These are phyloP conservation scores for Flammula alnicola DNA, from an alignment of 1,284 basidiomycete species.

Conservation along the genomic window DNA sequence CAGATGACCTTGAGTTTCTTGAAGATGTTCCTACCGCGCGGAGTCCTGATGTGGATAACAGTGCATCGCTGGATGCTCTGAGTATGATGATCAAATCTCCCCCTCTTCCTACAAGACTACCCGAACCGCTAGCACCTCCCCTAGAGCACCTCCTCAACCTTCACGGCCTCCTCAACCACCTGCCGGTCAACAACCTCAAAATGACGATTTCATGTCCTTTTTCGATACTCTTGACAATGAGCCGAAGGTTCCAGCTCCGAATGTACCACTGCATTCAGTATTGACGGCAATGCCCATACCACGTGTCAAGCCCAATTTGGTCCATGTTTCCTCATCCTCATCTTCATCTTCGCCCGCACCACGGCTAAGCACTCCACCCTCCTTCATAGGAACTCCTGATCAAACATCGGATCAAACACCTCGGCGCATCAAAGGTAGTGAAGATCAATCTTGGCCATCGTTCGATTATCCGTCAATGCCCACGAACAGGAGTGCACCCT, in stretches of 20 bases:
- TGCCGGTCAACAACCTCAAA: conserved; percentile 3
- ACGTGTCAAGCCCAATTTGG: conserved; percentile 18
- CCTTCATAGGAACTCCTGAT: not conserved
- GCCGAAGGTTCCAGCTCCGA: conserved; percentile 3
- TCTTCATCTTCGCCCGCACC: conserved; percentile 4
- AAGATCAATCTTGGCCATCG: conserved; percentile 18
- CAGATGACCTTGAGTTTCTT: conserved; percentile 76
- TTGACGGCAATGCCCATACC: conserved; percentile 21
- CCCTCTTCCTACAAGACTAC: conserved; percentile 50
- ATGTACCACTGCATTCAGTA: conserved; percentile 16
- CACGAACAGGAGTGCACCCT: conserved; percentile 12
- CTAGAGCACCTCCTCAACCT: conserved; percentile 27
- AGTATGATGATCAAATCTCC: conserved; percentile 46
- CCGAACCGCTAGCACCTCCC: conserved; percentile 51
- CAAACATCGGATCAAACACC: conserved; percentile 5
- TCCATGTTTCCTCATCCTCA: conserved; percentile 6
- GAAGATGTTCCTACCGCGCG: conserved; percentile 70
- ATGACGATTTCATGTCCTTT: conserved; percentile 26
- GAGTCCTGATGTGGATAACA: conserved; percentile 45
- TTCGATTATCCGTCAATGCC: conserved; percentile 19
- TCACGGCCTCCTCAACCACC: not conserved
- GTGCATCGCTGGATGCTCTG: conserved; percentile 39
- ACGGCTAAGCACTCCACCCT: conserved; percentile 6
- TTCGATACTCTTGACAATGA: conserved; percentile 23
- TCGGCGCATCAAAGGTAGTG: not conserved